Percentiles rank a stretch among this genome's conserved stretches.
Evolutionary conservation across 1,139 yeast species (phyloP).

Genomic region (Diutina pseudorugosa): DNA sequence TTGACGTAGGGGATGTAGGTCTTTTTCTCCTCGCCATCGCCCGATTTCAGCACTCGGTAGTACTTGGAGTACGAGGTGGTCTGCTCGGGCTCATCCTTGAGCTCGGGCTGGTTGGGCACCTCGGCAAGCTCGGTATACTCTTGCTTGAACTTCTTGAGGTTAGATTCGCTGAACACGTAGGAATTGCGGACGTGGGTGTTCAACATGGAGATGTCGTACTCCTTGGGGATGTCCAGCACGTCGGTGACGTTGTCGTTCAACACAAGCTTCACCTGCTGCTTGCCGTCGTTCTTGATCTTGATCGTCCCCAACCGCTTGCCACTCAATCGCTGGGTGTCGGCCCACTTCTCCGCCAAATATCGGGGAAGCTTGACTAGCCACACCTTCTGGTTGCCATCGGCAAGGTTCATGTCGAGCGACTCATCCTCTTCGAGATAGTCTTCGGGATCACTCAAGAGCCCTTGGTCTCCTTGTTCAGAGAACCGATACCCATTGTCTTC

Average conservation of each 20-base stretch:
- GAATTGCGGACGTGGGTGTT: slow-evolving; percentile 76
- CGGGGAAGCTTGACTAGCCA: slow-evolving; percentile 91
- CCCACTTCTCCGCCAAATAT: slow-evolving; percentile 77
- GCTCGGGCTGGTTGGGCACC: slow-evolving; percentile 36
- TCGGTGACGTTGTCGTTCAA: slow-evolving; percentile 31
- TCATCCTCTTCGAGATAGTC: slow-evolving; percentile 42
- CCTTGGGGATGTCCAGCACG: slow-evolving; percentile 48
- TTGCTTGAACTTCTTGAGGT: slow-evolving; percentile 55
- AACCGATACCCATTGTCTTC: slow-evolving; percentile 1
- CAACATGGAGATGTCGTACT: slow-evolving; percentile 67
- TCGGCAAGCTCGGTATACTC: slow-evolving; percentile 38
- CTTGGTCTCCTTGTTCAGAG: slow-evolving; percentile 6
- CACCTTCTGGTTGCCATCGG: slow-evolving; percentile 49
- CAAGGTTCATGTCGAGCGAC: slow-evolving; percentile 49
- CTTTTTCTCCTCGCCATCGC: slow-evolving; percentile 17
- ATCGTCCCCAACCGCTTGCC: slow-evolving; percentile 79
- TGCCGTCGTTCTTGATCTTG: slow-evolving; percentile 37
- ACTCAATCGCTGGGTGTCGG: slow-evolving; percentile 43
- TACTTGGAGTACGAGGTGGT: slow-evolving; percentile 12
- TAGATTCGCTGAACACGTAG: slow-evolving; percentile 84
- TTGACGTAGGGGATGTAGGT: slow-evolving; percentile 57
- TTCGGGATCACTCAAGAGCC: slow-evolving; percentile 32
- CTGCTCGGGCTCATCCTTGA: slow-evolving; percentile 15
- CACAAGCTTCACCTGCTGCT: slow-evolving; percentile 46
- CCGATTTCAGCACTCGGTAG: slow-evolving; percentile 19